Base-by-base conservation (phyloP, 2,329 filamentous ascomycete genomes). In the Aschersonia sp. region DNA sequence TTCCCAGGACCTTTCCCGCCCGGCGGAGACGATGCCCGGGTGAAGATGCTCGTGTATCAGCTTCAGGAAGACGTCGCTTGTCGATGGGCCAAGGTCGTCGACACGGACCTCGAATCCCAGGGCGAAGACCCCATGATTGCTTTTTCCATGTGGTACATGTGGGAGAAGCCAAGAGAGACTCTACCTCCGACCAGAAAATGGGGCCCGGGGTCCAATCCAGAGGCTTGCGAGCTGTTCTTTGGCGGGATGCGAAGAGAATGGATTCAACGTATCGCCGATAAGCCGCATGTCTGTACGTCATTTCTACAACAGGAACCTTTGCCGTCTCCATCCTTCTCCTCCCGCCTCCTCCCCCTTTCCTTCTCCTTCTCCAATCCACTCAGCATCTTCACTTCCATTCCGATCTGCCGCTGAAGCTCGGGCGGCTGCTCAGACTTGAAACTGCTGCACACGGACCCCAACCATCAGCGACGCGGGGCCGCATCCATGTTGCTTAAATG, bases 111-210 rank as follows among this genome's bases (percentile, higher is more conserved):
- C n/a, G 53, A 55, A 38, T 55, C 58, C 12, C 45, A 48, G 20
- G 57, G 53, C 35, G 48, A 55, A 29, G 56, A 61, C 4, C 55
- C 55, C 46, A 61, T 58, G 47, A 48, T 68, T 38, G 59, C 60
- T n/a, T 67, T 65, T 48, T 53, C 59, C 35, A 60, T 60, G 55
- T 68, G 63, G 59, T 61, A 60, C 45, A 53, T 67, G 6, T 63
- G 59, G 55, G 51, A 55, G 2, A 55, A 45, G 12, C 48, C 53
- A 5, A 51, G 51, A 20, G 57, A 58, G 12, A 53, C 49, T 5
- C 49, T 53, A 5, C 57, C 57, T n/a, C 51, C 53, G 43, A 54
- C 60, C 30, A 51, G 53, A 3, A 48, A 52, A 1, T 61, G 55
- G 48, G 58, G 61, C 0, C 56, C 61, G 1, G 60, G 60, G 1